Evolutionary conservation across 352 stramenopile genomes (phyloP), one percentile per base, ranked within the genome.

Genomic region (Globisporangium heterothallicum): DNA sequence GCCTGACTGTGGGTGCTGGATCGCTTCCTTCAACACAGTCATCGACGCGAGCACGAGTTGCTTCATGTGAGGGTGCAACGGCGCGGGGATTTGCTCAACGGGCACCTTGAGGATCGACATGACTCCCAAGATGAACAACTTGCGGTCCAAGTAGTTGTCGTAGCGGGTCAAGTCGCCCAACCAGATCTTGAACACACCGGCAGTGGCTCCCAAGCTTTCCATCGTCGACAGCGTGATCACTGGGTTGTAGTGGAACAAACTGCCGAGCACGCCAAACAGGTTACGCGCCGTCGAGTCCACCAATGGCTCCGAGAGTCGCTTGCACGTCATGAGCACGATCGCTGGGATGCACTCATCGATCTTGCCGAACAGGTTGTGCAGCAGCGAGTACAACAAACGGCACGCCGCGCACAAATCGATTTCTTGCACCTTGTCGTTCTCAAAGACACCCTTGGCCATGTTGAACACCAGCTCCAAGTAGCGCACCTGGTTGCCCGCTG

Each of bases 231-330:
- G 61, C 34, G 94, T 94, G 30, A 97, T 63, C 26, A 81, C 68
- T 12, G 92, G 84, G 67, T 98, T 97, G 74, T 98, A 98, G 71
- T 97, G 95, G 38, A 98, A 70, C 29, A 94, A 72, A 47, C 84
- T 97, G 46, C 74, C 86, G 9, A 98, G 70, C 13, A 98, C 90
- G 58, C 95, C 86, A 41, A 98, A 87, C 34, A 98, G 77, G 19
- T 66, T 84, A 35, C 76, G 74, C 13, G 84, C 70, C 14, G 92
- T 91, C 9, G 85, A 61, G 36, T 89, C 78, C 51, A 74, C 74
- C 27, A 86, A 66, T 25, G 75, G 68, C 45, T 78, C 68, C 26
- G 75, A 56, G 16, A 92, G 58, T 24, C 74, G 74, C n/a, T 67
- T 72, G 61, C 68, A 81, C 49, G 77, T 78, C 56, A 91, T 70